Conservation (phyloP, 805 yeast species). For the Starmerella bombicola region DNA sequence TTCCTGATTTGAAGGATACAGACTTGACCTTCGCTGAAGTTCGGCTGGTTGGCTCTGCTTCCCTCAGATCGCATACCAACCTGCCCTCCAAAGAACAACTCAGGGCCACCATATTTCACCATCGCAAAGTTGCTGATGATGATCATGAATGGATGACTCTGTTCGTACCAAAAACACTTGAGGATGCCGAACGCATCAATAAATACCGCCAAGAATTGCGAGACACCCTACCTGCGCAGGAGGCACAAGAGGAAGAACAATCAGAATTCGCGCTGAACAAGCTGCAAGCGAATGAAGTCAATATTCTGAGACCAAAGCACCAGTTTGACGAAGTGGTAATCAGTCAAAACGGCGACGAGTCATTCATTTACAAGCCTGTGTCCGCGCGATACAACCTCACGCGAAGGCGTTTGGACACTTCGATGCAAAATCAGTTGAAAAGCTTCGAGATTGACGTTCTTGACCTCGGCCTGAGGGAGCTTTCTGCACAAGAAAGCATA, state of each 20-base stretch:
- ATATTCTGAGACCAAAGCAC: conserved; percentile 24
- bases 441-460: conserved; percentile 50
- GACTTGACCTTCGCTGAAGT: conserved; percentile 48
- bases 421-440: conserved; percentile 37
- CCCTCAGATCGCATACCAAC: conserved; percentile 24
- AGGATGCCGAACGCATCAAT: conserved; percentile 33
- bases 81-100: conserved; percentile 23
- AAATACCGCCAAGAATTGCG: conserved; percentile 36
- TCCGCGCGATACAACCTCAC: conserved; percentile 67
- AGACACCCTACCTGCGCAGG: conserved; percentile 24
- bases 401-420: conserved; percentile 64
- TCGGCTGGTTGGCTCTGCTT: conserved; percentile 37
- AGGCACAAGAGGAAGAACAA: conserved; percentile 21
- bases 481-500: conserved; percentile 55
- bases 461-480: conserved; percentile 53
- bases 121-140: conserved; percentile 23
- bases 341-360: conserved; percentile 40
- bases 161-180: conserved; percentile 39
- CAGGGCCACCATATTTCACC: conserved; percentile 49
- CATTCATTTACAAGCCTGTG: conserved; percentile 68
- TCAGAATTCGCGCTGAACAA: conserved; percentile 45
- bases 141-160: conserved; percentile 68
- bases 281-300: conserved; percentile 67
- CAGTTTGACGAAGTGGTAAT: conserved; percentile 54
- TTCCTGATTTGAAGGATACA: conserved; percentile 86